Evolutionary conservation across 345 rosid species (phyloP), one percentile per base, ranked within the genome.

Genomic region (Passiflora organensis): DNA sequence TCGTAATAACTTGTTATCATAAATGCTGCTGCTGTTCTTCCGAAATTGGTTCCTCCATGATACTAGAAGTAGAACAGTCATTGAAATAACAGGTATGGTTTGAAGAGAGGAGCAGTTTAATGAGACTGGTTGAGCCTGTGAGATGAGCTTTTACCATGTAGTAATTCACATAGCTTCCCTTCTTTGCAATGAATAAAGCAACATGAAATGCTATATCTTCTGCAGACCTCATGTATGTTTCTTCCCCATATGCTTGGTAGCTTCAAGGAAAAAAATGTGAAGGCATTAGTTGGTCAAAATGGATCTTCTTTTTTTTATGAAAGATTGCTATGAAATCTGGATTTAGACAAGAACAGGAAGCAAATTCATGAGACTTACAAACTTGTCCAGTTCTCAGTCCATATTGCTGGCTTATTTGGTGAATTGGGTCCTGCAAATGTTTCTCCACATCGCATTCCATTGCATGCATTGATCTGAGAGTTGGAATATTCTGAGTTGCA

Each of bases 321-420:
- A 1, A 2, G 43, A n/a, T n/a, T n/a, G n/a, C n/a, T n/a, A n/a
- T n/a, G n/a, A n/a, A n/a, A n/a, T n/a, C n/a, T n/a, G n/a, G n/a
- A n/a, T n/a, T n/a, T n/a, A n/a, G n/a, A n/a, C n/a, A n/a, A n/a
- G n/a, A n/a, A n/a, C n/a, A n/a, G n/a, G 18, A 14, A 16, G 43
- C 32, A 65, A 23, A 56, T 50, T 34, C 43, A 21, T 51, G 63
- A 46, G 36, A 59, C 86, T 48, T 80, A 89, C 96, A 62, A 78
- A 69, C 85, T 80, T 55, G 91, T 86, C 96, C 96, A 86, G 53
- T 86, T 73, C 66, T 89, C 96, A 16, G 95, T 89, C 96, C 96
- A 89, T 32, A 89, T 71, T 43, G 87, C 65, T n/a, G 96, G 96
- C 53, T 89, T 89, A 64, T 74, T 76, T 44, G 87, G 87, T 6